phyloP scores from a whole-genome alignment of 139 green algal species.

The Chlorella sorokiniana region DNA sequence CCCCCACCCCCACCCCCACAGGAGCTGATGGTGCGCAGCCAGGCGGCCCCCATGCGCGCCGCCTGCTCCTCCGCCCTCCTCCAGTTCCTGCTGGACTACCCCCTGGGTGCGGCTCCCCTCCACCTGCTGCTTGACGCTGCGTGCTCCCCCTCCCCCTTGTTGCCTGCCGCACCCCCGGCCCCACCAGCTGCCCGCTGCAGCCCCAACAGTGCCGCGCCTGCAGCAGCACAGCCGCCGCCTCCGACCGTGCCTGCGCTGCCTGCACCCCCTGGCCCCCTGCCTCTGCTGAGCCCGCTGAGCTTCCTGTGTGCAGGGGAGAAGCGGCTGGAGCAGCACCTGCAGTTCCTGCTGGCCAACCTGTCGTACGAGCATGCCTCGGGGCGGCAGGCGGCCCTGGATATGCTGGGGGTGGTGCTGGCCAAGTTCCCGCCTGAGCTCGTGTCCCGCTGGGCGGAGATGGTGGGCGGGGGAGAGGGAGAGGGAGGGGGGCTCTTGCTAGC shows the following conservation, averaged over 20 bases:
- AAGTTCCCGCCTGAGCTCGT: slow-evolving; percentile 84
- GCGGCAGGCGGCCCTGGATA: slow-evolving; percentile 70
- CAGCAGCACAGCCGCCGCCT: too few species aligned
- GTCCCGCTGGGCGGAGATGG: slow-evolving; percentile 51
- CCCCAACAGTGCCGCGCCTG: too few species aligned
- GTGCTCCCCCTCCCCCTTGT: too few species aligned
- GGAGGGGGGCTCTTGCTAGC: neutral
- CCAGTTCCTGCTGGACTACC: slow-evolving; percentile 95
- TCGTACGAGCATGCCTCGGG: slow-evolving; percentile 82
- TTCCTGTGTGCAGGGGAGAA: slow-evolving; percentile 20
- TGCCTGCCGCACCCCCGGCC: too few species aligned
- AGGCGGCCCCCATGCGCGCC: slow-evolving; percentile 58
- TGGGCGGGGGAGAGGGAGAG: neutral
- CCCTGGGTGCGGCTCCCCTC: slow-evolving; percentile 75
- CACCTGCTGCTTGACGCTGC: too few species aligned
- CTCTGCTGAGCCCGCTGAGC: neutral
- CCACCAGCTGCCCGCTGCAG: too few species aligned
- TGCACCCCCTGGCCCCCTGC: neutral
- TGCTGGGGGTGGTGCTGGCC: slow-evolving; percentile 73
- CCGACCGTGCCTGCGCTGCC: too few species aligned
- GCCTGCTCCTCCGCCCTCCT: slow-evolving; percentile 73
- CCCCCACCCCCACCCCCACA: neutral
- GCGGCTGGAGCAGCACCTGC: slow-evolving; percentile 76
- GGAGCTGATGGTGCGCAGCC: slow-evolving; percentile 52
- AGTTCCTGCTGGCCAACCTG: slow-evolving; percentile 80